A percentile compares a stretch with the other conserved stretches of the same genome.
These are phyloP conservation scores for Colletotrichum theobromicola DNA, from an alignment of 2,329 filamentous ascomycete genomes.

Conservation along the genomic window DNA sequence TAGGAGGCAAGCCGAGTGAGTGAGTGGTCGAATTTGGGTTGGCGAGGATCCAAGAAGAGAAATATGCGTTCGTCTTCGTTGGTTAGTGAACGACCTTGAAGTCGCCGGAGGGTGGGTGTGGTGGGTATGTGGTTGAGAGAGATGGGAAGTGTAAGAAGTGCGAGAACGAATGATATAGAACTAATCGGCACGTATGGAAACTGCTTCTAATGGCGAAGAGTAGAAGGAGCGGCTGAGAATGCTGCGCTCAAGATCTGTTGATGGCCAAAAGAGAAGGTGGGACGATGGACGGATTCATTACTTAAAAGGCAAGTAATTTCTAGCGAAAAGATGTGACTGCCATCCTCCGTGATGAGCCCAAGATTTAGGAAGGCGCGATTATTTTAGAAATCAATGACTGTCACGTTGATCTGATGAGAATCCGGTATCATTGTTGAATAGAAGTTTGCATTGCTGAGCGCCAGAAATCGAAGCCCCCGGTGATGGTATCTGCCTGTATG, in stretches of 20 bases:
- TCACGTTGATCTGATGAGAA: neutral
- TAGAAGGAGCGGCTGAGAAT: neutral
- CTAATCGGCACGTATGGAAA: neutral
- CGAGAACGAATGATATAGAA: neutral
- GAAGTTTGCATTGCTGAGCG: constrained; percentile 6
- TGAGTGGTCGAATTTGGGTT: neutral
- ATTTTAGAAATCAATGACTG: neutral
- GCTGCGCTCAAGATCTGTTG: neutral
- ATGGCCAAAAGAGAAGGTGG: neutral
- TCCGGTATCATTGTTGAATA: neutral
- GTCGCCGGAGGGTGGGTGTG: neutral
- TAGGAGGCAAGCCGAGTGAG: neutral
- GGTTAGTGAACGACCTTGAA: neutral
- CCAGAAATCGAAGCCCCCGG: neutral
- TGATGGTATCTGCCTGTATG: constrained; percentile 15
- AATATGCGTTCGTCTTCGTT: neutral
- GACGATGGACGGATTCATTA: neutral
- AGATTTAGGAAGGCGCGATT: neutral
- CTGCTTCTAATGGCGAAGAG: neutral
- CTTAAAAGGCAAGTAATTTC: neutral
- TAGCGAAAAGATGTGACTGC: neutral
- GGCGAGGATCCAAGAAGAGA: neutral
- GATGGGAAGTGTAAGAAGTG: neutral
- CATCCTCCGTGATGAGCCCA: neutral
- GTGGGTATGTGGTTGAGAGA: neutral